These are phyloP conservation scores for Coccomyxa subellipsoidea DNA, from an alignment of 163 green algal genomes.

Conservation along the genomic window DNA sequence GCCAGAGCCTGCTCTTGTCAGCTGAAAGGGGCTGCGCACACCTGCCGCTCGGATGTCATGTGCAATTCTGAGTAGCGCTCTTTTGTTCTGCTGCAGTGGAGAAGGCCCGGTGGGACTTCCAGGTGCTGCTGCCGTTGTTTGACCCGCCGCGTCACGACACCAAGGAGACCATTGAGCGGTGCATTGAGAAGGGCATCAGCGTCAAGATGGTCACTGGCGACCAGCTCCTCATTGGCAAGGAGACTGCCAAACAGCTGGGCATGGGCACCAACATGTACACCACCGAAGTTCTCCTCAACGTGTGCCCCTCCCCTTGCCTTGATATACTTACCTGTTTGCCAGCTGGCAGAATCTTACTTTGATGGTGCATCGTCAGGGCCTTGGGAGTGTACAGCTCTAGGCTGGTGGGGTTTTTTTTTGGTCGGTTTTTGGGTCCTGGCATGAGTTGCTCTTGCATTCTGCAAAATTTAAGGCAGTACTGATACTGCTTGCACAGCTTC, in stretches of 20 bases:
- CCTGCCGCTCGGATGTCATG: too few relatives aligned
- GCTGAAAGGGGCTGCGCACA: too few relatives aligned
- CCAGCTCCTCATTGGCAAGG: constrained; percentile 82
- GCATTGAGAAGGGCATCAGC: constrained; percentile 66
- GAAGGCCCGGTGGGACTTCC: constrained; percentile 58
- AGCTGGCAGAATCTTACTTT: neutral
- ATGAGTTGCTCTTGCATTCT: too few relatives aligned
- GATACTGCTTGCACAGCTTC: too few relatives aligned
- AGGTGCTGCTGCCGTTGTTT: constrained; percentile 74
- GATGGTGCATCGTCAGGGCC: neutral
- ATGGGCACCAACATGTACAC: constrained; percentile 86
- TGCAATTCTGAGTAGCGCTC: neutral
- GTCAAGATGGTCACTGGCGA: constrained; percentile 88
- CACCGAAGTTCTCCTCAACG: constrained; percentile 70
- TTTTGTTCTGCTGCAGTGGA: neutral
- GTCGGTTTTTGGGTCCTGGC: too few relatives aligned
- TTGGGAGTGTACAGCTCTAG: too few relatives aligned
- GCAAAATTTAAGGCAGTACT: too few relatives aligned
- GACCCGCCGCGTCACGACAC: constrained; percentile 87
- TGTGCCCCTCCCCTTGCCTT: neutral
- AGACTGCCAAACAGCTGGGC: constrained; percentile 83
- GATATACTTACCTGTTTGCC: neutral
- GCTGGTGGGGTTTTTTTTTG: too few relatives aligned
- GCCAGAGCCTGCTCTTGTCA: too few relatives aligned
- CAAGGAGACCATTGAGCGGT: constrained; percentile 74